Conservation (phyloP, 148 eudicot genomes). For the Rheum nobile region DNA sequence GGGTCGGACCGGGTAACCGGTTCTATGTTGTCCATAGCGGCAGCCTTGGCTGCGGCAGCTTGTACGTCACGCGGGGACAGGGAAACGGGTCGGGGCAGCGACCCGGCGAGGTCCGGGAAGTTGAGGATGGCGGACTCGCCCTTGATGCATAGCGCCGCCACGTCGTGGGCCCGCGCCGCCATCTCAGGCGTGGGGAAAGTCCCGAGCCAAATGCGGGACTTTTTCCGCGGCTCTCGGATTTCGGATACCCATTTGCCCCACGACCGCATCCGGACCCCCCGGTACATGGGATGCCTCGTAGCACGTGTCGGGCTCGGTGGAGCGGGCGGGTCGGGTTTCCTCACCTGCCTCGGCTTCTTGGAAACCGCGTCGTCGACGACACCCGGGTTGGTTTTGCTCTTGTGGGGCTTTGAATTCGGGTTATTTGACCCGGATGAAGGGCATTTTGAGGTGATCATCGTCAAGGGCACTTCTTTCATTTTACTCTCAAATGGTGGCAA, state of each 20-base stretch:
- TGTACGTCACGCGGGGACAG: slow-evolving; percentile 59
- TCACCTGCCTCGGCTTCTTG: not conserved
- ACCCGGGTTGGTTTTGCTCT: not conserved
- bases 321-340: not conserved
- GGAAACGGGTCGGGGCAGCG: slow-evolving; percentile 52
- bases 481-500: not conserved
- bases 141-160: slow-evolving; percentile 63
- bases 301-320: not conserved
- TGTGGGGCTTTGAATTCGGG: not conserved
- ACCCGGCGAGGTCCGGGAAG: slow-evolving; percentile 55
- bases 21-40: slow-evolving; percentile 46
- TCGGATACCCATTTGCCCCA: slow-evolving; percentile 95
- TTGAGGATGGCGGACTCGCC: slow-evolving; percentile 65
- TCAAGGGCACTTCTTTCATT: not conserved
- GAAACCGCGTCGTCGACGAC: not conserved
- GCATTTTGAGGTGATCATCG: not conserved
- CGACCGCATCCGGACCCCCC: slow-evolving; percentile 58
- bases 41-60: slow-evolving; percentile 73
- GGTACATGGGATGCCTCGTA: slow-evolving; percentile 38
- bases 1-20: slow-evolving; percentile 8
- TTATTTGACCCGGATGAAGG: not conserved
- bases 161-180: slow-evolving; percentile 90
- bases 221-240: slow-evolving; percentile 63
- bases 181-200: slow-evolving; percentile 64
- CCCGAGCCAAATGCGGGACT: slow-evolving; percentile 83